These are phyloP conservation scores for Boletus fagicola DNA, from an alignment of 768 basidiomycete genomes.

Conservation along the genomic window DNA sequence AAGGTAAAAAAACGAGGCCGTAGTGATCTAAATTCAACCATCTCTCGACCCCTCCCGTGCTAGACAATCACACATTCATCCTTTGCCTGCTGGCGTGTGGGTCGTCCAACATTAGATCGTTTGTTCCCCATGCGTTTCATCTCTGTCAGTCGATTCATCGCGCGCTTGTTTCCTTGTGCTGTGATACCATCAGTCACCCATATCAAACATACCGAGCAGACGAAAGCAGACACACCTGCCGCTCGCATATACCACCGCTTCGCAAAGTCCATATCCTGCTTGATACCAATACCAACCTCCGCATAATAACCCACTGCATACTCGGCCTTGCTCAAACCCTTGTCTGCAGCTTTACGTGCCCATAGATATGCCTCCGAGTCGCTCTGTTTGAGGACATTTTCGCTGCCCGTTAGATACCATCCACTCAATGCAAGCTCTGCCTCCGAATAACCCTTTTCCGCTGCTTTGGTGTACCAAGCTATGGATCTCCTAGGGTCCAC, in stretches of 20 bases:
- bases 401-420: slow-evolving; percentile 96
- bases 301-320: slow-evolving; percentile 99
- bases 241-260: slow-evolving; percentile 99
- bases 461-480: slow-evolving; percentile 98
- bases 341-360: slow-evolving; percentile 95
- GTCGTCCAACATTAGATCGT: slow-evolving; percentile 72
- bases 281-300: slow-evolving; percentile 96
- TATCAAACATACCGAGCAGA: neutral
- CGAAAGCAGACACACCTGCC: slow-evolving; percentile 63
- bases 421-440: slow-evolving; percentile 95
- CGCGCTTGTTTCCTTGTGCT: slow-evolving; percentile 98
- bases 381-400: slow-evolving; percentile 94
- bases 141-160: slow-evolving; percentile 94
- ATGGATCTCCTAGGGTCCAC: slow-evolving; percentile 93
- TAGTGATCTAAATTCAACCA: slow-evolving; percentile 10
- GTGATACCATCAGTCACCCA: slow-evolving; percentile 1
- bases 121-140: slow-evolving; percentile 89
- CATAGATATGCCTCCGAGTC: slow-evolving; percentile 99
- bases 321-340: slow-evolving; percentile 94
- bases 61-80: slow-evolving; percentile 88
- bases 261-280: slow-evolving; percentile 92
- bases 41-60: slow-evolving; percentile 6
- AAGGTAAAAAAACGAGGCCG: neutral
- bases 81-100: slow-evolving; percentile 90
- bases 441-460: slow-evolving; percentile 93